phyloP scores from a whole-genome alignment of 2,329 filamentous ascomycete species.

The Fusarium sororula region DNA sequence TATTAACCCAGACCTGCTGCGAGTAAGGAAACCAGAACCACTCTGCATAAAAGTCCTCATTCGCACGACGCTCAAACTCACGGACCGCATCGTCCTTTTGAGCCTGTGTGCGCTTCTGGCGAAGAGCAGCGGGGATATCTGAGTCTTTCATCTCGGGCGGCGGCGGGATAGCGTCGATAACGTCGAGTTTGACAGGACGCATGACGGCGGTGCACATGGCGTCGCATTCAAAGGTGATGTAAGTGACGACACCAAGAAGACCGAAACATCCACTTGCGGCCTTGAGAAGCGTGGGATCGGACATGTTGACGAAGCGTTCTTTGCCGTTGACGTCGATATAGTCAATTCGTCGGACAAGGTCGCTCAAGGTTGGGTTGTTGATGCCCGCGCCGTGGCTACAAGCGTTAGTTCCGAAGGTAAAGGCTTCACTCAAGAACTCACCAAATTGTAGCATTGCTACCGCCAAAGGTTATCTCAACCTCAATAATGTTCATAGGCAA shows the following conservation, averaged over 20 bases:
- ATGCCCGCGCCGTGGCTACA: background rate
- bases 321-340: background rate
- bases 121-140: background rate
- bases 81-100: background rate
- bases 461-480: background rate
- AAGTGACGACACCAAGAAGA: background rate
- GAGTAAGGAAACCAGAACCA: background rate
- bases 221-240: background rate
- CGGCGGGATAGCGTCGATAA: background rate
- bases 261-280: background rate
- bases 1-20: background rate
- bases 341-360: background rate
- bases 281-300: background rate
- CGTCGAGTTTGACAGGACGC: background rate
- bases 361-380: background rate
- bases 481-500: background rate
- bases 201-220: background rate
- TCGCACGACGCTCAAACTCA: background rate
- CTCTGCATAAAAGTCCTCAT: background rate
- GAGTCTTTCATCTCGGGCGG: background rate
- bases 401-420: background rate
- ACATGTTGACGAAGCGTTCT: background rate
- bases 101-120: background rate
- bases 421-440: accelerated
- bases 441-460: background rate